A percentile compares a stretch with the other conserved stretches of the same genome.
phyloP scores from a whole-genome alignment of 176 grass and related monocot species.

The Triticum urartu region DNA sequence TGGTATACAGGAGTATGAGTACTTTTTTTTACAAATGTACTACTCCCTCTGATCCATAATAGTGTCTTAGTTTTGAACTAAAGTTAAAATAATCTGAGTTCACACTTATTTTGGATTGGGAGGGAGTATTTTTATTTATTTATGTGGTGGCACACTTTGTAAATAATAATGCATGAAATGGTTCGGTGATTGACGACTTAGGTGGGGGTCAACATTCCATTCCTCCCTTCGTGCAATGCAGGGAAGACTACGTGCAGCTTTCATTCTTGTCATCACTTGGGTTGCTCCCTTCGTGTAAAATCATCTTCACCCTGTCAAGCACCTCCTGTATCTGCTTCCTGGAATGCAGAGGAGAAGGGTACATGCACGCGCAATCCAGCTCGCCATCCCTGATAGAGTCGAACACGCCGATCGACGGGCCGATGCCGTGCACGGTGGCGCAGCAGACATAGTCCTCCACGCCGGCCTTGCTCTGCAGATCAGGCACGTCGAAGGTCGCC shows the following conservation, averaged over 20 bases:
- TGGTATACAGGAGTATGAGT: too few species aligned
- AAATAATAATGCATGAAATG: too few species aligned
- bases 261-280: background rate
- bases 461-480: constrained; percentile 43
- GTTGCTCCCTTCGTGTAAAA: constrained; percentile 43
- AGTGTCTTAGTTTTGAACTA: too few species aligned
- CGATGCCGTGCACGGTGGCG: constrained; percentile 68
- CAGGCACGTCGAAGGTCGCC: constrained; percentile 12
- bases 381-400: constrained; percentile 64
- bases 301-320: constrained; percentile 51
- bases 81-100: too few species aligned
- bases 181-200: too few species aligned
- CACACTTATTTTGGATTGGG: too few species aligned
- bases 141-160: too few species aligned
- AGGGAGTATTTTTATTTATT: too few species aligned
- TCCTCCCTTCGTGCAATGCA: too few species aligned
- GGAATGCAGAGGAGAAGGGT: constrained; percentile 82
- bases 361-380: constrained; percentile 63
- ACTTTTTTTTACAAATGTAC: too few species aligned
- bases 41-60: too few species aligned
- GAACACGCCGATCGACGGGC: constrained; percentile 72
- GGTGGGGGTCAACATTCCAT: background rate
- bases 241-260: background rate
- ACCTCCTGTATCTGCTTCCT: constrained; percentile 61
- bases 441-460: constrained; percentile 69